Evolutionary conservation across 2,329 filamentous ascomycete genomes (phyloP), one percentile per base, ranked within the genome.

Genomic region (Pyricularia sp.): DNA sequence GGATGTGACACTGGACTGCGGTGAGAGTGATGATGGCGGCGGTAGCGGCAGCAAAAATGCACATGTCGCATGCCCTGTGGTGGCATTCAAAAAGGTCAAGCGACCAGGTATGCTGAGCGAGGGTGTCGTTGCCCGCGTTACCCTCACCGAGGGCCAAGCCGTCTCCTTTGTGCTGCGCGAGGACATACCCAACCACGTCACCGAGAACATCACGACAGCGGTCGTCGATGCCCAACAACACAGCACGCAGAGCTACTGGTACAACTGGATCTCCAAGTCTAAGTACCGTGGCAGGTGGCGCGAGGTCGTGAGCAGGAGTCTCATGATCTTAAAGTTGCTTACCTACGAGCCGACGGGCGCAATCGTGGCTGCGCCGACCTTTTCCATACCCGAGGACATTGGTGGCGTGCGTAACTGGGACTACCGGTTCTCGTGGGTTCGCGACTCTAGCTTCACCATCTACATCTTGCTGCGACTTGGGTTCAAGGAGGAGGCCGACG

Each of bases 271-370:
- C 68, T 83, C 84, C 6, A 87, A 89, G 75, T 90, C 87, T 76
- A 87, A 84, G 72, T 93, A 92, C 77, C 87, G 86, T 70, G 91
- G 91, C 5, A 85, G 88, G 42, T 93, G 90, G 86, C 83, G 89
- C 68, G 90, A 93, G 76, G 87, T 91, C 2, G 89, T 93, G 6
- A 82, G 84, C 30, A 83, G 91, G 69, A 92, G 90, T 74, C 79
- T 93, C 67, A 86, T 93, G 81, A 87, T 92, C 68, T 78, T 93
- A 64, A 93, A 93, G 77, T 83, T 93, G 78, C 82, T 93, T 73
- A 93, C 90, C 0, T 93, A 89, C 73, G 91, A 93, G 74, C 91
- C 90, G 0, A 93, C 90, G 0, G 91, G 91, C 2, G 91, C 91
- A 10, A 93, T 93, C 67, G 84, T 93, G 42, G 91, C 91, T 0